Evolutionary conservation across 1,139 yeast genomes (phyloP), one percentile per base, ranked within the genome.

Genomic region (Scheffersomyces lignicola): DNA sequence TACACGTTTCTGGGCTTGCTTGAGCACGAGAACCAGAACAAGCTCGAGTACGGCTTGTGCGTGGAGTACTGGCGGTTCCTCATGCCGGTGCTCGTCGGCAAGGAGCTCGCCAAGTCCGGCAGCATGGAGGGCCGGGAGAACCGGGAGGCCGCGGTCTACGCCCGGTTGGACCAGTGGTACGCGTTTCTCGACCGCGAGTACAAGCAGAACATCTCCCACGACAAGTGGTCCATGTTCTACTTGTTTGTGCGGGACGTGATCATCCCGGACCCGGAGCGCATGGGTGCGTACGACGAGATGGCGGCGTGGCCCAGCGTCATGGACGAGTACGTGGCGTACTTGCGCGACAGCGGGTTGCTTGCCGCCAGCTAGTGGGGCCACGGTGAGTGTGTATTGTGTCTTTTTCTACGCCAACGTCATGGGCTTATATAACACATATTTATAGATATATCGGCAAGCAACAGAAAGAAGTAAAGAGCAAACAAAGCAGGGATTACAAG

Each of bases 281-380:
- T 84, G 12, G 55, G 59, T 8, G 65, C 59, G 3, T 89, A 88
- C 56, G 90, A 84, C 49, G 94, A 83, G 45, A 70, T 75, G 54
- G 89, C 84, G 30, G 85, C 97, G 1, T 90, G 97, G 97, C 98
- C 97, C 5, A 79, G 87, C 38, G 68, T 86, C 11, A 78, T 90
- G 47, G 98, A 90, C 53, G 90, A 82, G 41, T 92, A 76, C 54
- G 83, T 87, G 18, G 95, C 85, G 46, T 72, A 72, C 52, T 55
- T 77, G 40, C 61, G 60, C 16, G 76, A 66, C 24, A 51, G 52
- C 28, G 49, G 47, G 14, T 44, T 62, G 22, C 32, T 54, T 5
- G 13, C n/a, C n/a, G 26, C 10, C 20, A 27, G 6, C 6, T 13
- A 27, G n/a, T 13, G 26, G 26, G 11, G 8, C 29, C 11, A 17